phyloP scores from a whole-genome alignment of 805 yeast genomes.

The Kluyveromyces nonfermentans region DNA sequence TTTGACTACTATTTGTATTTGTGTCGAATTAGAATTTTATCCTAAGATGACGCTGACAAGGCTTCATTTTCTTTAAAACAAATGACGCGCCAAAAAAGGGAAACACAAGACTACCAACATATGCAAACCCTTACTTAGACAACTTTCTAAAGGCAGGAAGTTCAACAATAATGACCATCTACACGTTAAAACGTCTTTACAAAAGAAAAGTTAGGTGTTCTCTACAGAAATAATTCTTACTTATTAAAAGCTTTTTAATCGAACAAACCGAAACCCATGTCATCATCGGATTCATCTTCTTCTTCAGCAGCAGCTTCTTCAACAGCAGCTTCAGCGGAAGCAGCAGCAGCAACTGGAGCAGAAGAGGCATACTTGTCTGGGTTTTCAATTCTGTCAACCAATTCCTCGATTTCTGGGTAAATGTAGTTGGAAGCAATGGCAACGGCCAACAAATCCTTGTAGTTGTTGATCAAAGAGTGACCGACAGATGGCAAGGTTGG shows the following conservation, averaged over 20 bases:
- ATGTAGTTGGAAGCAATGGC: constrained; percentile 98
- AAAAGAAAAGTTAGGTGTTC: no score
- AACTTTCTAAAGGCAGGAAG: no score
- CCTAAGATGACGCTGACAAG: neutral
- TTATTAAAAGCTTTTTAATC: constrained; percentile 53
- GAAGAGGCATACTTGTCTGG: constrained; percentile 99
- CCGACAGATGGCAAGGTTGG: constrained; percentile 99
- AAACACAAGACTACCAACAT: neutral
- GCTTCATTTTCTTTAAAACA: neutral
- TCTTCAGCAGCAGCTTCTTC: constrained; percentile 66
- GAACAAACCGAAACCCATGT: constrained; percentile 97
- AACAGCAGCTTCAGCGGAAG: constrained; percentile 47
- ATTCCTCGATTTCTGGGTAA: constrained; percentile 97
- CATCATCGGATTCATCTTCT: constrained; percentile 59
- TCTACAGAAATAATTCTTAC: constrained; percentile 5
- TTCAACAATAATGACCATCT: no score
- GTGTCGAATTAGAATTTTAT: neutral
- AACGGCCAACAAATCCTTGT: constrained; percentile 96
- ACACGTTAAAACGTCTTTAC: no score
- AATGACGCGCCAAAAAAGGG: neutral
- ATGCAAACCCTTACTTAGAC: neutral
- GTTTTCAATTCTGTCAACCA: constrained; percentile 99
- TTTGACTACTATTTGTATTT: neutral
- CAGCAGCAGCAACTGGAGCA: constrained; percentile 94
- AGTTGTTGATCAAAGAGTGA: constrained; percentile 97